Percentiles rank a stretch among this genome's conserved stretches.
Evolutionary conservation across 768 basidiomycete species (phyloP).

Genomic region (Hygrocybe punicea): DNA sequence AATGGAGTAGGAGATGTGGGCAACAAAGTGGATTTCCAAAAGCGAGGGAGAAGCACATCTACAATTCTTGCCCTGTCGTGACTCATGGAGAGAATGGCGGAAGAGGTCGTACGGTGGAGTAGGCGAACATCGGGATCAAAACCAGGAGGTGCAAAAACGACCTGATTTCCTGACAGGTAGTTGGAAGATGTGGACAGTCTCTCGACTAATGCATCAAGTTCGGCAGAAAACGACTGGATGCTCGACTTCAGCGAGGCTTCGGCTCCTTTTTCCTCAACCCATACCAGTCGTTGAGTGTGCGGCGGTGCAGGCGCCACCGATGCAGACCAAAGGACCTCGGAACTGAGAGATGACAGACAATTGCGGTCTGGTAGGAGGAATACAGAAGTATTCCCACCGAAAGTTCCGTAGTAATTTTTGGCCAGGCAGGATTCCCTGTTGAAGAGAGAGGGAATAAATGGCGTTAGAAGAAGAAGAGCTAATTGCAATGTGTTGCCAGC

Average conservation of each 20-base stretch:
- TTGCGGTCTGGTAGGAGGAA: constrained; percentile 43
- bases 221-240: constrained; percentile 21
- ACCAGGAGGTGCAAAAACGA: constrained; percentile 2
- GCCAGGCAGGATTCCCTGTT: constrained; percentile 45
- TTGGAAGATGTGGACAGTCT: constrained; percentile 15
- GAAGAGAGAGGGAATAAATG: constrained; percentile 43
- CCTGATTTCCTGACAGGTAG: constrained; percentile 19
- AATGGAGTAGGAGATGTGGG: constrained; percentile 48
- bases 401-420: constrained; percentile 53
- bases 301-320: constrained; percentile 24
- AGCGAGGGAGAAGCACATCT: constrained; percentile 63
- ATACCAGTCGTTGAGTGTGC: constrained; percentile 47
- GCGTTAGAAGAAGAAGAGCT: constrained; percentile 40
- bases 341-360: constrained; percentile 40
- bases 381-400: constrained; percentile 36
- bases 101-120: constrained; percentile 42
- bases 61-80: constrained; percentile 42
- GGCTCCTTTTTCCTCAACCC: constrained; percentile 56
- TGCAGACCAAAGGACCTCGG: constrained; percentile 23
- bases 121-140: constrained; percentile 26
- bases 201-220: constrained; percentile 38
- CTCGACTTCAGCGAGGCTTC: constrained; percentile 42
- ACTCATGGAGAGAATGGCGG: constrained; percentile 52
- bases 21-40: constrained; percentile 68
- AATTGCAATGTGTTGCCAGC: too few species aligned